Evolutionary conservation across 805 yeast genomes (phyloP).

Genomic region (Saccharomycopsis malanga): DNA sequence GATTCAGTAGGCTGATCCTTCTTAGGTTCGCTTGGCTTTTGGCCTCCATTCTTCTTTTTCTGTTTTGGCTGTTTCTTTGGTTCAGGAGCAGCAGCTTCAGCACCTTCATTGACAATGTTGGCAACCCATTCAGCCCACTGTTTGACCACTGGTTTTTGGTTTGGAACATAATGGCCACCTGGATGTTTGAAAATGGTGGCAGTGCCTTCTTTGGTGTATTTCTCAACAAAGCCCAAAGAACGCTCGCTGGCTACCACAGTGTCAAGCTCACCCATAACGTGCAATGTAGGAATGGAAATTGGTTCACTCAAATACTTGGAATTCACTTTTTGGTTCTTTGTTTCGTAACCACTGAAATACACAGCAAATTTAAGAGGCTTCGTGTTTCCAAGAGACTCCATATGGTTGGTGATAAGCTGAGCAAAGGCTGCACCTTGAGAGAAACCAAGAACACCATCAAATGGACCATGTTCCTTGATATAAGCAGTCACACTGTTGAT

Average conservation of each 20-base stretch:
- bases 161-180: conserved; percentile 96
- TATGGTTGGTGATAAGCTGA: conserved; percentile 57
- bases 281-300: conserved; percentile 45
- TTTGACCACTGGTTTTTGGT: conserved; percentile 43
- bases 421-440: conserved; percentile 93
- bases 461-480: conserved; percentile 65
- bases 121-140: conserved; percentile 23
- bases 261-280: conserved; percentile 80
- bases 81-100: conserved; percentile 23
- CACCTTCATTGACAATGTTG: conserved; percentile 28
- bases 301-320: conserved; percentile 28
- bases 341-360: conserved; percentile 61
- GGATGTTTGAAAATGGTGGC: conserved; percentile 67
- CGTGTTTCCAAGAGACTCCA: conserved; percentile 42
- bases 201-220: conserved; percentile 40
- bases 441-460: conserved; percentile 84
- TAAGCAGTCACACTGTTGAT: conserved; percentile 42
- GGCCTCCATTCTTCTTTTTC: background rate
- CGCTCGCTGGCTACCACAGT: conserved; percentile 75
- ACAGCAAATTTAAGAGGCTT: conserved; percentile 64
- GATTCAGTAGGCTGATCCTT: background rate
- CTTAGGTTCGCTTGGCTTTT: conserved; percentile 1
- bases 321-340: conserved; percentile 33
- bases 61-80: background rate
- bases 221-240: conserved; percentile 50